Base-by-base conservation (phyloP, 306 rosid genomes). In the Lathyrus aphaca region DNA sequence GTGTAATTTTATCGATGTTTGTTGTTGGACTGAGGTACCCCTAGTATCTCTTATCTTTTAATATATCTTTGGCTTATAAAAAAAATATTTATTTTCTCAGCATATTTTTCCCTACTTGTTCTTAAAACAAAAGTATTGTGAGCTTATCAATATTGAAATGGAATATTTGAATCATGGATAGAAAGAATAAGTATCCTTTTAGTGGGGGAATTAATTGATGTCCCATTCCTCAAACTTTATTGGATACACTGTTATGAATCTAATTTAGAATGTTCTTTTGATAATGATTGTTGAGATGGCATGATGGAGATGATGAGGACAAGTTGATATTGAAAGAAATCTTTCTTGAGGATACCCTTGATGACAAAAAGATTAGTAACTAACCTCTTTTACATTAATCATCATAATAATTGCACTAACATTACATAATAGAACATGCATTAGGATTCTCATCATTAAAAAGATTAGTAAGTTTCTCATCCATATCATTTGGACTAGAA, bases 401-500 rank as follows among this genome's bases (percentile, higher is more conserved):
- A 38, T 19, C 46, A 16, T 25, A 16, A 48, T 43, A 32, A 23
- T 23, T 23, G 25, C 25, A 23, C 25, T 23, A 25, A 25, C 29
- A 25, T 43, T 66, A 89, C 97, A 91, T 91, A 60, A 87, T 74
- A 16, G 89, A 82, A 48, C 97, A 91, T 15, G 91, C 90, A 82
- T 91, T 49, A 11, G 97, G 96, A 64, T 91, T 91, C 39, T 91
- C 97, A 76, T 91, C 96, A 61, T 91, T 91, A 73, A 91, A 91
- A 79, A 89, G 72, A 4, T 75, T 5, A 4, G 79, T 69, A 68
- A 83, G 76, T 79, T 83, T 84, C 57, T 91, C 94, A 35, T 89
- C 96, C 0, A 83, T 64, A 0, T 87, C 91, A 46, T 83, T 81
- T 0, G 86, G 86, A 51, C 38, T 17, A 6, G 90, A 79, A 0